Evolutionary conservation across 768 basidiomycete genomes (phyloP).

Genomic region (Termitomyces sp.): DNA sequence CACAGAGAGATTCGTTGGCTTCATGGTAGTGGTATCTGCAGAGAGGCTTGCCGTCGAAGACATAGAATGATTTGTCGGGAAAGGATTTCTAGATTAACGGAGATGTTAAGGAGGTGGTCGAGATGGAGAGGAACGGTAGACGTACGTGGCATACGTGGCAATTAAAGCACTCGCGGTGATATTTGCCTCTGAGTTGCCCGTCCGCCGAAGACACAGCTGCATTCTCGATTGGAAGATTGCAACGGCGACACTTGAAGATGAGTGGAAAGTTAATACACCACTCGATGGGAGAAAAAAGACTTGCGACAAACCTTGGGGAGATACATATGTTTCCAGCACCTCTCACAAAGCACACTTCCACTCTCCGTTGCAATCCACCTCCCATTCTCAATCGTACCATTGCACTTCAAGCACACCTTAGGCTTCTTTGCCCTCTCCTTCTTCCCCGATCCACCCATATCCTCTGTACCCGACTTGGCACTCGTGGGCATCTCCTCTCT

Average conservation of each 20-base stretch:
- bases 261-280: neutral
- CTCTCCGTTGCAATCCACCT: constrained; percentile 77
- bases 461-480: constrained; percentile 42
- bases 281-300: neutral
- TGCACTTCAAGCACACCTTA: constrained; percentile 63
- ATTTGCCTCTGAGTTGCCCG: constrained; percentile 94
- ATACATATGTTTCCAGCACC: constrained; percentile 96
- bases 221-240: constrained; percentile 81
- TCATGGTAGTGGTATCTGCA: constrained; percentile 94
- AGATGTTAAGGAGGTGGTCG: neutral
- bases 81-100: constrained; percentile 64
- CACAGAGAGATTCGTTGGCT: constrained; percentile 84
- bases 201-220: constrained; percentile 88
- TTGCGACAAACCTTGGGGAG: constrained; percentile 66
- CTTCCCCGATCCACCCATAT: constrained; percentile 11
- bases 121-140: neutral
- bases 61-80: constrained; percentile 89
- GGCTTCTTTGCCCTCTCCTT: constrained; percentile 27
- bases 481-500: constrained; percentile 51
- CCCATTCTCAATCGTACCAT: constrained; percentile 65
- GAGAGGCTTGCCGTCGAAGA: constrained; percentile 83
- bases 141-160: constrained; percentile 75
- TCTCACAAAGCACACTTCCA: constrained; percentile 78
- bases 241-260: constrained; percentile 64
- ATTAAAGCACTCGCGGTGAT: constrained; percentile 88